These are phyloP conservation scores for Primulina tabacum DNA, from an alignment of 257 asterid species.

Conservation along the genomic window DNA sequence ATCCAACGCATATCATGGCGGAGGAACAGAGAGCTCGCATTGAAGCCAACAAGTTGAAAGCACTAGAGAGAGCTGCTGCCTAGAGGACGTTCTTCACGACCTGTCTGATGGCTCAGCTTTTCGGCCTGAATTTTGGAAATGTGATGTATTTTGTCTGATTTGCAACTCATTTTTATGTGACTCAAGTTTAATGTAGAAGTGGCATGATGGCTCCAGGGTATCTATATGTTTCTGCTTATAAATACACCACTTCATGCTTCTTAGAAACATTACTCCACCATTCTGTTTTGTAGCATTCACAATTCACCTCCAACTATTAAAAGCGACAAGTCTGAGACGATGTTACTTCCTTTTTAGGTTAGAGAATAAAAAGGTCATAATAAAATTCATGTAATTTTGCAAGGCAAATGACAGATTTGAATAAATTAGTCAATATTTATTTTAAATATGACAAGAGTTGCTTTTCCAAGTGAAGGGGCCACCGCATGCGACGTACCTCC, in stretches of 20 bases:
- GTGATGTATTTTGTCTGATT: not conserved
- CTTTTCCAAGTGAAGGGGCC: not conserved
- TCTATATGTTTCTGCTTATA: not conserved
- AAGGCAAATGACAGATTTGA: not conserved
- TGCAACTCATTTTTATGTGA: not conserved
- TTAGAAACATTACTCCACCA: not conserved
- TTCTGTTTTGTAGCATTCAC: not conserved
- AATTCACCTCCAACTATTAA: not conserved
- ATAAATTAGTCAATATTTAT: not conserved
- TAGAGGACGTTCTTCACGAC: constrained; percentile 13
- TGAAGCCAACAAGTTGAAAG: constrained; percentile 72
- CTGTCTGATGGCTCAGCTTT: not conserved
- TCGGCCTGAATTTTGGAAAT: not conserved
- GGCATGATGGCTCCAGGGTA: not conserved
- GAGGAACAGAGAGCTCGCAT: constrained; percentile 75
- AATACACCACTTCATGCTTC: not conserved
- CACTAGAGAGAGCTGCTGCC: constrained; percentile 84
- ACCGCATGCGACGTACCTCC: not conserved
- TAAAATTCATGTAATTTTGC: not conserved
- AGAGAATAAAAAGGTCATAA: no score
- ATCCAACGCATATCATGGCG: constrained; percentile 31
- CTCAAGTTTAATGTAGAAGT: not conserved
- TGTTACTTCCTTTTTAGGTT: not conserved
- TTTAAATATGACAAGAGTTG: not conserved
- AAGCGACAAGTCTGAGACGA: not conserved